Conservation (phyloP, 805 yeast genomes). For the Candida nonsorbophila region DNA sequence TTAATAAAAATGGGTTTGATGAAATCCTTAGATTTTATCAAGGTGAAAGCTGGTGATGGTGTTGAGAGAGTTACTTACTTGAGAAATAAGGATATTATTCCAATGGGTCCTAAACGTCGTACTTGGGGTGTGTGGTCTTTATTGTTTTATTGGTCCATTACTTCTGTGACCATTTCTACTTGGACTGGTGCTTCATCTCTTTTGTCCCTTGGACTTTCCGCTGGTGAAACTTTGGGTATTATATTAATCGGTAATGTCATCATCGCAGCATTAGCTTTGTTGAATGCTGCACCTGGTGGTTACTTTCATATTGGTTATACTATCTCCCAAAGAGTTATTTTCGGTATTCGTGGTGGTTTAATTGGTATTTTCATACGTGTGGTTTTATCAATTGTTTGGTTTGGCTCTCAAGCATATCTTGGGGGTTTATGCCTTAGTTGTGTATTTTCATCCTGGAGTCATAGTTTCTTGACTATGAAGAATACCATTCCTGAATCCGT, state of each 20-base stretch:
- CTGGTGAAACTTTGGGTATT: constrained; percentile 41
- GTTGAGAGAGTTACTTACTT: too few relatives aligned
- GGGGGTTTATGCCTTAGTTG: constrained; percentile 41
- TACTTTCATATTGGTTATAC: constrained; percentile 50
- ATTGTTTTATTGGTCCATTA: constrained; percentile 40
- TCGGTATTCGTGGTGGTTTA: constrained; percentile 43
- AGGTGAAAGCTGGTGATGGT: too few relatives aligned
- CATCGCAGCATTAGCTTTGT: constrained; percentile 37
- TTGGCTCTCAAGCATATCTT: constrained; percentile 39
- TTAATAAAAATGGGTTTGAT: too few relatives aligned
- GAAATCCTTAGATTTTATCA: too few relatives aligned
- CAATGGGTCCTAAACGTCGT: constrained; percentile 39
- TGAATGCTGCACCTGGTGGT: constrained; percentile 44
- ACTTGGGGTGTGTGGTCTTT: constrained; percentile 43
- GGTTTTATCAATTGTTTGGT: constrained; percentile 43
- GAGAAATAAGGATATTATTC: constrained; percentile 37
- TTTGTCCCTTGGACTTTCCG: constrained; percentile 38
- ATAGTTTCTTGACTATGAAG: constrained; percentile 29
- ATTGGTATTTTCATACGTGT: constrained; percentile 41
- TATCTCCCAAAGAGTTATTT: constrained; percentile 36
- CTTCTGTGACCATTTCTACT: constrained; percentile 36
- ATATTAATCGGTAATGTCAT: constrained; percentile 43
- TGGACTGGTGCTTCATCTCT: constrained; percentile 44
- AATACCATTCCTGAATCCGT: constrained; percentile 31
- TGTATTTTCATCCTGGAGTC: constrained; percentile 32